Conservation (phyloP, 768 basidiomycete genomes). For the Boletellus emodensis region DNA sequence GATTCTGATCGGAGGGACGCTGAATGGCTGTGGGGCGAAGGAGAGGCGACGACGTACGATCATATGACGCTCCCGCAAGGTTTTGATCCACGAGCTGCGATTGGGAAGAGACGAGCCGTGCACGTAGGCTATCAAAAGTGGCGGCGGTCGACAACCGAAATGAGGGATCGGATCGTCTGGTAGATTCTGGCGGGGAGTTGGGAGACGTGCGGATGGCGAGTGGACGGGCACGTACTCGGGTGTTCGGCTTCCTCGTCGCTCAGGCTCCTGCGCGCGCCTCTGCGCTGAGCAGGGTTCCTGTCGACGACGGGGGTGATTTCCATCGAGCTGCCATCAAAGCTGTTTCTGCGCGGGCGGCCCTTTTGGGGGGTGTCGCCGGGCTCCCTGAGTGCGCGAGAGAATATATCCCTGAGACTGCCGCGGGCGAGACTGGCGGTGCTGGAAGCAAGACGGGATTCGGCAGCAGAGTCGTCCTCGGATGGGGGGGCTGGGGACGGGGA, state of each 20-base stretch:
- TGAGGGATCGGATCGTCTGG: conserved; percentile 32
- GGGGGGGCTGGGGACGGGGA: conserved; percentile 26
- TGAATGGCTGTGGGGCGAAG: neutral
- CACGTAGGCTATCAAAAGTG: conserved; percentile 45
- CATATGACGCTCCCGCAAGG: conserved; percentile 29
- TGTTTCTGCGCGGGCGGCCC: conserved; percentile 47
- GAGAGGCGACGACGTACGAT: conserved; percentile 31
- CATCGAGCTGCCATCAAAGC: conserved; percentile 56
- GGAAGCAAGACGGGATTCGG: conserved; percentile 18
- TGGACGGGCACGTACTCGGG: conserved; percentile 40
- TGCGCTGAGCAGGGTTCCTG: conserved; percentile 40
- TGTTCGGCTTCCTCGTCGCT: conserved; percentile 68
- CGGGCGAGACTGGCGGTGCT: conserved; percentile 23
- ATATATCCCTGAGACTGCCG: conserved; percentile 51
- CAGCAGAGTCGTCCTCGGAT: conserved; percentile 27
- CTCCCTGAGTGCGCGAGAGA: conserved; percentile 61
- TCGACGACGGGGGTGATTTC: conserved; percentile 48
- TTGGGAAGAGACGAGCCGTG: conserved; percentile 39
- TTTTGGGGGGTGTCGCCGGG: conserved; percentile 65
- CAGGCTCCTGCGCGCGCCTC: conserved; percentile 53
- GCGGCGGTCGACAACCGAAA: conserved; percentile 42
- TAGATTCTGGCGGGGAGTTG: conserved; percentile 16
- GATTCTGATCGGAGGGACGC: conserved; percentile 10
- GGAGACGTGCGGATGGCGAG: conserved; percentile 6
- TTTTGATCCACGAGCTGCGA: conserved; percentile 37